Percentiles rank a stretch among this genome's conserved stretches.
Conservation (phyloP, 1,284 basidiomycete genomes). For the Hypsizygus ulmarius region DNA sequence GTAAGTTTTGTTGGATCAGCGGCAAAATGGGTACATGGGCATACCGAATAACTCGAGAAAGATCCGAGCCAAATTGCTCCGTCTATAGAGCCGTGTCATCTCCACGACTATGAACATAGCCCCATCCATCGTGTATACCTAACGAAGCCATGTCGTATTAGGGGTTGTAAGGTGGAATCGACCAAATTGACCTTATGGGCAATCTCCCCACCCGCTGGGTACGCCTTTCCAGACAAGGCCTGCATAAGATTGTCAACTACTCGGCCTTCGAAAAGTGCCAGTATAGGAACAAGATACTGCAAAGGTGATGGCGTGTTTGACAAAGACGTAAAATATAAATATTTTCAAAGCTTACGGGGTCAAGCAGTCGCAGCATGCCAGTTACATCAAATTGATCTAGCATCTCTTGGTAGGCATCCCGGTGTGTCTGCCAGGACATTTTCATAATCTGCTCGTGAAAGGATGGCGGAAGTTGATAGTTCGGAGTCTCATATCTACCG, state of each 20-base stretch:
- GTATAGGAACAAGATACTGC: slow-evolving; percentile 16
- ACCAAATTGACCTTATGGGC: slow-evolving; percentile 13
- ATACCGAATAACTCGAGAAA: too few species aligned
- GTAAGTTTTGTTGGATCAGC: background rate
- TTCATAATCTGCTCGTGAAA: slow-evolving; percentile 9
- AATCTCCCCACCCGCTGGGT: slow-evolving; percentile 15
- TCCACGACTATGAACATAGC: too few species aligned
- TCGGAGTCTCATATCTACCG: background rate
- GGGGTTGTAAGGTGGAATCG: background rate
- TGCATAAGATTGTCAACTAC: slow-evolving; percentile 17
- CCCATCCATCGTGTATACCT: too few species aligned
- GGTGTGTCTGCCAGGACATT: slow-evolving; percentile 7
- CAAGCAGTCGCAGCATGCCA: slow-evolving; percentile 9
- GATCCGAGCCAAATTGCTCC: too few species aligned
- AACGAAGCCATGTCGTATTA: too few species aligned
- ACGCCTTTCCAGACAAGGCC: slow-evolving; percentile 12
- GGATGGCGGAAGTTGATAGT: slow-evolving; percentile 10
- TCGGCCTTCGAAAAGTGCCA: slow-evolving; percentile 18
- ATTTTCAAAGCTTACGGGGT: slow-evolving; percentile 11
- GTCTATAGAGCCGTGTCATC: too few species aligned
- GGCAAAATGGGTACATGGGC: too few species aligned
- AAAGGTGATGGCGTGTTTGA: slow-evolving; percentile 1
- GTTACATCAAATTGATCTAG: slow-evolving; percentile 9
- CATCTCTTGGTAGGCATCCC: slow-evolving; percentile 13
- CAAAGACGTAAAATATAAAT: background rate